A percentile compares a stretch with the other conserved stretches of the same genome.
These are phyloP conservation scores for Chaetomiaceae sp. DNA, from an alignment of 2,329 filamentous ascomycete genomes.

Conservation along the genomic window DNA sequence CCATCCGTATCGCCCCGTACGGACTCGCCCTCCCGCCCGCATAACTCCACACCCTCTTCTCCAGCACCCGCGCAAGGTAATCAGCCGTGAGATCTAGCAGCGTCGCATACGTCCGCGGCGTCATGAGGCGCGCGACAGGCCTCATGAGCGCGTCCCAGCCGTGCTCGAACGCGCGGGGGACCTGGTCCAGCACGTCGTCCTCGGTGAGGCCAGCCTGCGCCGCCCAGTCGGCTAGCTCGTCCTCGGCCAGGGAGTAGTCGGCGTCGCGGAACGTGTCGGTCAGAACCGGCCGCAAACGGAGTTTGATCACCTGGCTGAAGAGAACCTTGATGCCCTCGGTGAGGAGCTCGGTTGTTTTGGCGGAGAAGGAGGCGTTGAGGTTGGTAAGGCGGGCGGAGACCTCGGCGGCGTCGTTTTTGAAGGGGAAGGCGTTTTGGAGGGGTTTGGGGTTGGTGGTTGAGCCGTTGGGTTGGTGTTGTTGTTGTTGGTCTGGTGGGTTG, in stretches of 20 bases:
- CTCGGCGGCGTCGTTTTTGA: conserved; percentile 67
- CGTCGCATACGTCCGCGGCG: conserved; percentile 67
- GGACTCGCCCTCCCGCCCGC: conserved; percentile 69
- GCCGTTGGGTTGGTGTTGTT: conserved; percentile 31
- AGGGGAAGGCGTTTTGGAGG: conserved; percentile 69
- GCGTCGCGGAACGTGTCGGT: conserved; percentile 87
- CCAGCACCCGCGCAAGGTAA: conserved; percentile 72
- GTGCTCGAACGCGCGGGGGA: conserved; percentile 74
- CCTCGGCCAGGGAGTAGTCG: conserved; percentile 70
- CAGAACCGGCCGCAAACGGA: conserved; percentile 77
- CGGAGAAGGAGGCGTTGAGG: conserved; percentile 67
- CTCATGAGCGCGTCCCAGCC: conserved; percentile 83
- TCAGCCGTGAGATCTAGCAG: conserved; percentile 69
- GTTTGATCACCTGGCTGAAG: conserved; percentile 82
- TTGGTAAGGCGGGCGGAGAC: conserved; percentile 64
- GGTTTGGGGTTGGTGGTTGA: conserved; percentile 37
- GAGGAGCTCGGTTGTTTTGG: conserved; percentile 77
- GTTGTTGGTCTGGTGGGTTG: conserved; percentile 36
- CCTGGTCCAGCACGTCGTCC: conserved; percentile 57
- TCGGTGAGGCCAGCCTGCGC: conserved; percentile 50
- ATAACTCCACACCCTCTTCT: conserved; percentile 82
- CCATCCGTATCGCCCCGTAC: conserved; percentile 75
- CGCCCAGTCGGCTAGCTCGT: conserved; percentile 55
- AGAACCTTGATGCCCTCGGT: conserved; percentile 80
- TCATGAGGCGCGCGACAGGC: conserved; percentile 81